phyloP scores from a whole-genome alignment of 148 eudicot genomes.

The Dianthus caryophyllus region DNA sequence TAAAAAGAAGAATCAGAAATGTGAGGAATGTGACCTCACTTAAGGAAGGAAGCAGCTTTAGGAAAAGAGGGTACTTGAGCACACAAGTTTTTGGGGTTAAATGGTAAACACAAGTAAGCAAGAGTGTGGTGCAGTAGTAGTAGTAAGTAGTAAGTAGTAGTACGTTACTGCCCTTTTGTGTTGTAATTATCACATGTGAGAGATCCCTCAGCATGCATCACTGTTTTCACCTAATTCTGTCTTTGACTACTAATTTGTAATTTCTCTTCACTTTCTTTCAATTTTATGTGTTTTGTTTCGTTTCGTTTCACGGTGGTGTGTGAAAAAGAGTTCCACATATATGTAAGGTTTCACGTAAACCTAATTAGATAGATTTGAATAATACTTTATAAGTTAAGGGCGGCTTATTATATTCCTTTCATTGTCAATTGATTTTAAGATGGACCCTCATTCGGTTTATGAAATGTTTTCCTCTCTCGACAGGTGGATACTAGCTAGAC shows the following conservation, averaged over 20 bases:
- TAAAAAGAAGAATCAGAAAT: not conserved
- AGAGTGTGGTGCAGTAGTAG: not conserved
- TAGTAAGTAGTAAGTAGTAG: not conserved
- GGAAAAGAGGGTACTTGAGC: slow-evolving; percentile 6
- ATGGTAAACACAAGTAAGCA: not conserved
- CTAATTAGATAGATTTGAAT: no score
- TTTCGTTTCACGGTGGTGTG: not conserved
- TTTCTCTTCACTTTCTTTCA: not conserved
- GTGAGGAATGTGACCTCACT: not conserved
- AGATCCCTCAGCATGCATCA: not conserved
- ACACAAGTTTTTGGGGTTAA: slow-evolving; percentile 11
- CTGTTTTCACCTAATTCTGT: slow-evolving; percentile 7
- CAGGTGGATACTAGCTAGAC: no score
- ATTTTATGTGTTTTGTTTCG: not conserved
- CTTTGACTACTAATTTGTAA: slow-evolving; percentile 26
- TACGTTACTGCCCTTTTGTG: slow-evolving; percentile 3
- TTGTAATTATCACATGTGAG: slow-evolving; percentile 20
- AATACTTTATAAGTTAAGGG: no score
- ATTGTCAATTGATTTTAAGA: no score
- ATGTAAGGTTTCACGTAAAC: no score
- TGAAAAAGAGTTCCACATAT: no score
- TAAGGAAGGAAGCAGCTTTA: not conserved
- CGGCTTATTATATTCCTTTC: no score
- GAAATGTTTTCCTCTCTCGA: no score
- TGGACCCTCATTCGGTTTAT: no score